Base-by-base conservation (phyloP, 2,329 filamentous ascomycete species). In the Neopestalotiopsis sp. region DNA sequence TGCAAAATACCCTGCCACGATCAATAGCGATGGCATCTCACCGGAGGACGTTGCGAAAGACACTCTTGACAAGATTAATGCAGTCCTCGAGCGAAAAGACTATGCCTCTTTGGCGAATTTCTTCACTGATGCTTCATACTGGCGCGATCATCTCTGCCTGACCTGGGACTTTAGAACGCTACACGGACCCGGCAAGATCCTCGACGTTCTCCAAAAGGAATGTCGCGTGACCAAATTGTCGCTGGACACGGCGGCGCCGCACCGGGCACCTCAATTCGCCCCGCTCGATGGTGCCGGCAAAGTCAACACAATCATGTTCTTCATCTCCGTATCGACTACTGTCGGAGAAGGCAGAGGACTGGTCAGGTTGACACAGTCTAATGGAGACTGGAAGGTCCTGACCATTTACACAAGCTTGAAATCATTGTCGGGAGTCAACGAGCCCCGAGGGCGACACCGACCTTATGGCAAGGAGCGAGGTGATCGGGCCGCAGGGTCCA, bases 381-480 rank as follows among this genome's bases (percentile, higher is more conserved):
- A 75, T 5, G 80, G 77, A 0, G n/a, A 53, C 3, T 92, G 89
- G 90, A 90, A 89, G 75, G 86, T 89, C 0, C 91, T 88, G 71
- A 90, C 89, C 1, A 73, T 93, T 0, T 92, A 89, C 74, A 92
- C 91, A 0, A 81, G 83, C 0, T 79, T 93, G 5, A 75, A 83
- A 1, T 84, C 87, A 49, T 71, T 93, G 5, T 86, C 81, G 4
- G 87, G 85, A 0, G 79, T 85, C 65, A 86, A 89, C 69, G 88
- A 92, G 75, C 71, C 73, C 0, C 75, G 83, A 1, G 81, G 84
- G 1, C 74, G 73, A 1, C 82, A 81, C 4, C 82, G 91, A 34
- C 84, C 88, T 0, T 80, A 80, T 24, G 91, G 91, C 0, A 88
- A 85, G 4, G 79, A 85, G 0, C 83, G 80, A 4, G 82, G 84